These are phyloP conservation scores for Aegilops speltoides DNA, from an alignment of 176 grass and related monocot genomes.

Conservation along the genomic window DNA sequence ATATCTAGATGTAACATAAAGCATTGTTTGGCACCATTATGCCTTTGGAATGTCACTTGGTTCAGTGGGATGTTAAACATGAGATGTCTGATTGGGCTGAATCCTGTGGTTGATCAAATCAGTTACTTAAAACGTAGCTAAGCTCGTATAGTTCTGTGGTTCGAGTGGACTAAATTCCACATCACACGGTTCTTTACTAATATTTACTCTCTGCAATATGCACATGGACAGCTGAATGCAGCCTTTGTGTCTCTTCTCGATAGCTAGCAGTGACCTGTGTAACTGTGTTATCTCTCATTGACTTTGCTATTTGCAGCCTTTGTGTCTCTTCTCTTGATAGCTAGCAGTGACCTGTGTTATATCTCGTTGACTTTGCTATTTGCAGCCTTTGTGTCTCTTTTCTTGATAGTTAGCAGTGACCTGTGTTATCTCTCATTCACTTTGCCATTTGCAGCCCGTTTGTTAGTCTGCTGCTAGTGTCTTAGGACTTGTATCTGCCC, in stretches of 20 bases:
- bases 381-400: background rate
- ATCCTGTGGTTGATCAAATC: background rate
- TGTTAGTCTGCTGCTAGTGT: background rate
- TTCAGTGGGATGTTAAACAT: background rate
- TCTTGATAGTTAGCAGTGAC: background rate
- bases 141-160: background rate
- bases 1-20: background rate
- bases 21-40: background rate
- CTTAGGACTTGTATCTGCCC: background rate
- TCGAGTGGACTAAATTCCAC: background rate
- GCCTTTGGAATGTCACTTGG: background rate
- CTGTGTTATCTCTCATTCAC: background rate
- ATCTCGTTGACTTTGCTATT: background rate
- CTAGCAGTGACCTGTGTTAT: background rate
- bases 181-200: background rate
- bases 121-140: background rate
- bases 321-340: background rate
- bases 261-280: background rate
- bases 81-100: background rate
- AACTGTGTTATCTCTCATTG: background rate
- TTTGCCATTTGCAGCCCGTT: background rate
- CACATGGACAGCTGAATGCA: background rate
- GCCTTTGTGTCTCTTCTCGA: background rate
- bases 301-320: background rate
- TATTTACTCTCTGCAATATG: background rate